Conservation (phyloP, 2,329 filamentous ascomycete genomes). For the Fusarium sp. region DNA sequence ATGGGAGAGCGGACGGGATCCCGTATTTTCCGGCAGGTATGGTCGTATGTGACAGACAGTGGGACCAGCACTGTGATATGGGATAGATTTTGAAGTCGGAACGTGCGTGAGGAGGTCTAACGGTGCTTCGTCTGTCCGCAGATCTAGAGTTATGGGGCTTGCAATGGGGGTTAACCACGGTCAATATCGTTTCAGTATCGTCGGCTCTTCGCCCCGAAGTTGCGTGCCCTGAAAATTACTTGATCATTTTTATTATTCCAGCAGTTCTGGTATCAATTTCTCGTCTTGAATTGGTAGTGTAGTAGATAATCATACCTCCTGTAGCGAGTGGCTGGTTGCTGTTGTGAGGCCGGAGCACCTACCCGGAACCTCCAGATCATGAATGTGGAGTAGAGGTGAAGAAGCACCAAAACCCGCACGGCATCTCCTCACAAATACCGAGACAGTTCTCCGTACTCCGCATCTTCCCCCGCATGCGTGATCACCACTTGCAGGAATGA, state of each 20-base stretch:
- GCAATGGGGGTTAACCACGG: neutral
- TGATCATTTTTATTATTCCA: neutral
- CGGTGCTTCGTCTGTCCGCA: neutral
- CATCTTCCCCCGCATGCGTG: neutral
- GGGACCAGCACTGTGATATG: neutral
- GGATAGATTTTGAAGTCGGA: neutral
- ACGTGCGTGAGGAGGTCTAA: neutral
- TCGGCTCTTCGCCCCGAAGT: no score
- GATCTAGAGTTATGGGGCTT: neutral
- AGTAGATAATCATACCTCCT: neutral
- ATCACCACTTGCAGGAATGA: neutral
- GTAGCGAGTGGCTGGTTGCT: neutral
- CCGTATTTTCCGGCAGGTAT: neutral
- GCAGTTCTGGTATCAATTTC: neutral
- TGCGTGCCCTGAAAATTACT: neutral
- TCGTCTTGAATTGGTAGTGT: neutral
- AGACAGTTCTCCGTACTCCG: neutral
- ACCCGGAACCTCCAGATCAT: neutral
- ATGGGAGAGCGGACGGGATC: constrained; percentile 1
- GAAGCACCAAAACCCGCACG: neutral
- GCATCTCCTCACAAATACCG: neutral
- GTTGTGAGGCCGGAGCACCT: neutral
- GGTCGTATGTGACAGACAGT: neutral
- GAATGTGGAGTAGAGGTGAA: neutral
- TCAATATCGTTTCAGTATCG: neutral